Conservation (phyloP, 2,329 filamentous ascomycete species). For the Davidsoniella eucalypti region DNA sequence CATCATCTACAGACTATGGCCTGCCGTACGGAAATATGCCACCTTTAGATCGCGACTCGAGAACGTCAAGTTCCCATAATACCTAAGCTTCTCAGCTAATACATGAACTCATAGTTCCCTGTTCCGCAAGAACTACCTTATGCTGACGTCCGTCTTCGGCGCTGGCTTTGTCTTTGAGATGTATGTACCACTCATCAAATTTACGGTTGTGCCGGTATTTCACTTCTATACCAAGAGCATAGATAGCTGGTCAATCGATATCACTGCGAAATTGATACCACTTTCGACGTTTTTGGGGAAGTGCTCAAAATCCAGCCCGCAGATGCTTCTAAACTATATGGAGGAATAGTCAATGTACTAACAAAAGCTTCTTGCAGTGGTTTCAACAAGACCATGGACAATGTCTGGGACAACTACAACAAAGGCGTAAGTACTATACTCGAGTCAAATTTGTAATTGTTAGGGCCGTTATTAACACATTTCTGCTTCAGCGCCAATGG, state of each 20-base stretch:
- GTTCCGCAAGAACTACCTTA: constrained; percentile 74
- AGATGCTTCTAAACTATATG: not conserved
- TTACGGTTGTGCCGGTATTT: not conserved
- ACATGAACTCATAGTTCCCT: constrained; percentile 42
- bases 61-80: not conserved
- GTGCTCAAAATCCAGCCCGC: not conserved
- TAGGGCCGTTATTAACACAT: not conserved
- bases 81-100: not conserved
- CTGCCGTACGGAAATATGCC: not conserved
- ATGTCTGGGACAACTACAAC: constrained; percentile 83
- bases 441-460: not conserved
- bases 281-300: not conserved
- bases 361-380: constrained; percentile 34
- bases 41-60: constrained; percentile 1
- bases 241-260: not conserved
- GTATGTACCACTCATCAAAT: constrained; percentile 38
- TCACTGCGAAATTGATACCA: not conserved
- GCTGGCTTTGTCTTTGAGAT: constrained; percentile 85
- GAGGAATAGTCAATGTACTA: not conserved
- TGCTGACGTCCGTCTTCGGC: constrained; percentile 73
- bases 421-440: constrained; percentile 53
- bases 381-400: constrained; percentile 70
- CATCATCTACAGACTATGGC: not conserved
- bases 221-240: not conserved
- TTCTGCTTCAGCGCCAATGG: constrained; percentile 70